A percentile compares a stretch with the other conserved stretches of the same genome.
phyloP scores from a whole-genome alignment of 2,329 filamentous ascomycete species.

The Ophiostoma australiae region DNA sequence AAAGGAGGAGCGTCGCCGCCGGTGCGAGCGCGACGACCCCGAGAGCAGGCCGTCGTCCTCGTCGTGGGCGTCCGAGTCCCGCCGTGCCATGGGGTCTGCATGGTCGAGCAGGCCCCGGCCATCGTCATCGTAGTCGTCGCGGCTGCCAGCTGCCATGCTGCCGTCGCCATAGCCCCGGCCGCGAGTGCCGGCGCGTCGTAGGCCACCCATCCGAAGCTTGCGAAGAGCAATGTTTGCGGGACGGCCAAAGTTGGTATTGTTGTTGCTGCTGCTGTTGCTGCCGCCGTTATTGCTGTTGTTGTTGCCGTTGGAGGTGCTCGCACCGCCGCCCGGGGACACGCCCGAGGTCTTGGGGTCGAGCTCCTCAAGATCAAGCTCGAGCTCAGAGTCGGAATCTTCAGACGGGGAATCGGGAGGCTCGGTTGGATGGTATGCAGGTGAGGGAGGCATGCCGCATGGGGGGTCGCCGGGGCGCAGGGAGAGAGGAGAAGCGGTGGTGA shows the following conservation, averaged over 20 bases:
- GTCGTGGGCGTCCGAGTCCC: slow-evolving; percentile 55
- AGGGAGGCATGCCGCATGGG: slow-evolving; percentile 53
- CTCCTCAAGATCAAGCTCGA: slow-evolving; percentile 73
- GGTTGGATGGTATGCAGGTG: slow-evolving; percentile 48
- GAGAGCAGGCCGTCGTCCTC: slow-evolving; percentile 75
- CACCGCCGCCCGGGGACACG: slow-evolving; percentile 31
- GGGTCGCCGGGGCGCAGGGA: slow-evolving; percentile 14
- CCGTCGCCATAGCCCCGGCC: slow-evolving; percentile 49
- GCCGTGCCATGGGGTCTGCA: slow-evolving; percentile 42
- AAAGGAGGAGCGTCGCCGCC: slow-evolving; percentile 36
- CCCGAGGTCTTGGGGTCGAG: slow-evolving; percentile 56
- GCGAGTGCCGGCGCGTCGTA: slow-evolving; percentile 54
- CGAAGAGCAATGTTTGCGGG: slow-evolving; percentile 64
- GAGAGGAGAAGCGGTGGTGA: not conserved
- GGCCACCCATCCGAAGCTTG: slow-evolving; percentile 61
- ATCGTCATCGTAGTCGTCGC: slow-evolving; percentile 52
- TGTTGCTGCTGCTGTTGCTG: not conserved
- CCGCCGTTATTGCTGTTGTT: not conserved
- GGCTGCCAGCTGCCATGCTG: not conserved
- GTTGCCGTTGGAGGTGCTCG: slow-evolving; percentile 25
- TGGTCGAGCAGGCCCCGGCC: slow-evolving; percentile 25
- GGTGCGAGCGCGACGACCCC: slow-evolving; percentile 33
- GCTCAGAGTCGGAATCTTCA: slow-evolving; percentile 72
- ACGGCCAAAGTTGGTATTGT: slow-evolving; percentile 31
- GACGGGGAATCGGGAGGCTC: slow-evolving; percentile 60